Evolutionary conservation across 306 rosid species (phyloP), one percentile per base, ranked within the genome.

Genomic region (Calophaca sinica): DNA sequence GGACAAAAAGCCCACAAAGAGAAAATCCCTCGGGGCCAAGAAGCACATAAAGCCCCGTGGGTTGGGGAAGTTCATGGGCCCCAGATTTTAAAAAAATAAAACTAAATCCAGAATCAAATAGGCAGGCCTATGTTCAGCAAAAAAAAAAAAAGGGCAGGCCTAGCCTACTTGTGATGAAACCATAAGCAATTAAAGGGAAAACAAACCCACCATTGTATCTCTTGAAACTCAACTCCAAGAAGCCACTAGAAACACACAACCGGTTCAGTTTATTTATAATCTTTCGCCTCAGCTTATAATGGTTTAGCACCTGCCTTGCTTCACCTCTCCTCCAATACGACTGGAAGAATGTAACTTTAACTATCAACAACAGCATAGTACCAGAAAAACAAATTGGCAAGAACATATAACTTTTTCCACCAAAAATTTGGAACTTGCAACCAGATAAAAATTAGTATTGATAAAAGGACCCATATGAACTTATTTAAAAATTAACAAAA

Each of bases 141-240:
- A n/a, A n/a, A n/a, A n/a, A n/a, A n/a, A n/a, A n/a, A n/a, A n/a
- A n/a, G n/a, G 42, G 42, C 5, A 36, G 42, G 42, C 42, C 7
- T 38, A 38, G 5, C 42, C 3, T 31, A 6, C 20, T 10, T 31
- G 26, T 3, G 14, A 63, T 63, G 70, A 42, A 41, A 63, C 26
- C 15, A 26, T 53, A 1, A 53, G 6, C 11, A 26, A 7, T 53
- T 29, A 12, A 46, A 67, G 44, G 72, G 4, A 45, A 67, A 67
- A 38, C 6, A 67, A 67, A 48, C 58, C 1, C 13, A 67, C 72
- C 72, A 67, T 67, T 33, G 72, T 20, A 20, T 48, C 9, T 48
- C 55, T 66, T 29, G 39, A 45, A 66, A 66, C 49, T 65, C 1
- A 65, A 65, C 39, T 44, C 71, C 39, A 65, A 44, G 28, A 11